Percentiles rank a stretch among this genome's conserved stretches.
phyloP scores from a whole-genome alignment of 2,329 filamentous ascomycete species.

The Botryotinia globosa region DNA sequence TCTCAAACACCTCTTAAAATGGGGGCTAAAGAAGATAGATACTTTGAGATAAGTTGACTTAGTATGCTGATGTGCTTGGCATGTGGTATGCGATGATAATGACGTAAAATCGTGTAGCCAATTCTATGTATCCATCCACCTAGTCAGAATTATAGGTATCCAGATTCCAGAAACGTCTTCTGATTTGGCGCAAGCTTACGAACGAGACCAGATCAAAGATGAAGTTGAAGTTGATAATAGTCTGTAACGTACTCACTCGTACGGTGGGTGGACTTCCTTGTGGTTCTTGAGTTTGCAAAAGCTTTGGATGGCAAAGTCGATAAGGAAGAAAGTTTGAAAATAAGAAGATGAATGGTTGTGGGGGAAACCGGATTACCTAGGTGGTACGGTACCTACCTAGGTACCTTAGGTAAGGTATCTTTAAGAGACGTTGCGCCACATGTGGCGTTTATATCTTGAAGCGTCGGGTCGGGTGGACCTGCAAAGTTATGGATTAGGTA shows the following conservation, averaged over 20 bases:
- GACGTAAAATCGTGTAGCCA: constrained; percentile 5
- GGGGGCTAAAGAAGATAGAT: neutral
- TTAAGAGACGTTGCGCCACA: too few relatives aligned
- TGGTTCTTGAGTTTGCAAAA: neutral
- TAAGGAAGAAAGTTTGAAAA: neutral
- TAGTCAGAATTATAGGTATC: neutral
- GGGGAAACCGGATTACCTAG: constrained; percentile 22
- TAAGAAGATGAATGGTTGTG: constrained; percentile 6
- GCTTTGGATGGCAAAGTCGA: constrained; percentile 10
- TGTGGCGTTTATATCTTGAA: too few relatives aligned
- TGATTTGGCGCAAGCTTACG: neutral
- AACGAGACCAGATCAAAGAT: neutral
- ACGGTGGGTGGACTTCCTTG: neutral
- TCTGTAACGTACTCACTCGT: neutral
- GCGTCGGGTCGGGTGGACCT: too few relatives aligned
- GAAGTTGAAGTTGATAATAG: neutral
- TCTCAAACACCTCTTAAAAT: neutral
- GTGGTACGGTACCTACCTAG: too few relatives aligned
- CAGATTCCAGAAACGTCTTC: constrained; percentile 3
- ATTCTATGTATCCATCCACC: neutral
- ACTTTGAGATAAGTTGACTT: neutral
- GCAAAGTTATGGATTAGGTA: too few relatives aligned
- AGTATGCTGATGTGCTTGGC: neutral
- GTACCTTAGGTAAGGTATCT: too few relatives aligned
- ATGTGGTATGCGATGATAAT: neutral